phyloP scores from a whole-genome alignment of 176 grass and related monocot species.

The Paspalum notatum region DNA sequence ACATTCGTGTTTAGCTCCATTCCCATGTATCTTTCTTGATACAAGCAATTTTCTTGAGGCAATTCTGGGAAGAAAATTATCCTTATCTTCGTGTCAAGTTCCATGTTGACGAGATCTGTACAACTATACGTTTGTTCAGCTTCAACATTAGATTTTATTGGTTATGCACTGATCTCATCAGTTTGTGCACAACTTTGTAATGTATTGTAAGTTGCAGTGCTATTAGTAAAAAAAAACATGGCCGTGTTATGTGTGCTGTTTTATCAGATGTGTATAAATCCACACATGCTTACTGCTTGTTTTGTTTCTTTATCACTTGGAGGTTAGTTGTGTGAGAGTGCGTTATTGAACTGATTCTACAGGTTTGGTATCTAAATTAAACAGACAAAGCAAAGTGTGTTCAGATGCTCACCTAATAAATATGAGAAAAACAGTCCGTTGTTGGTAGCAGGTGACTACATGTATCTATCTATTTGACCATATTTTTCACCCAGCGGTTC shows the following conservation, averaged over 20 bases:
- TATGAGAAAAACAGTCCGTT: slow-evolving; percentile 4
- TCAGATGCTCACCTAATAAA: slow-evolving; percentile 20
- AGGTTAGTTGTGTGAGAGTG: slow-evolving; percentile 20
- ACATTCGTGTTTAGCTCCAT: slow-evolving; percentile 3
- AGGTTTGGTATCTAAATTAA: not conserved
- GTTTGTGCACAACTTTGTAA: not conserved
- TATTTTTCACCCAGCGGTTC: too few species aligned
- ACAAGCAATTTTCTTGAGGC: slow-evolving; percentile 1
- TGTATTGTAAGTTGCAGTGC: not conserved
- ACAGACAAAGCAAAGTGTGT: not conserved
- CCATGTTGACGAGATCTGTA: slow-evolving; percentile 46
- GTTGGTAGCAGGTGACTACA: slow-evolving; percentile 34
- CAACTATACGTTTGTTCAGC: slow-evolving; percentile 26
- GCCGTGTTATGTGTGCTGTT: not conserved
- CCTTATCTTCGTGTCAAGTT: slow-evolving; percentile 29
- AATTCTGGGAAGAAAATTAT: too few species aligned
- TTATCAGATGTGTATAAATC: slow-evolving; percentile 3
- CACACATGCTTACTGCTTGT: slow-evolving; percentile 15
- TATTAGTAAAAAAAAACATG: not conserved
- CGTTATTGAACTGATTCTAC: not conserved
- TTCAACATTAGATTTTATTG: slow-evolving; percentile 17
- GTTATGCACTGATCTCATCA: slow-evolving; percentile 20
- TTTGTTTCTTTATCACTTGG: slow-evolving; percentile 23
- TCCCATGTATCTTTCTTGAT: not conserved
- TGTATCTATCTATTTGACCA: slow-evolving; percentile 26